Evolutionary conservation across 139 green algal species (phyloP).

Genomic region (Chlamydomonas schloesseri): DNA sequence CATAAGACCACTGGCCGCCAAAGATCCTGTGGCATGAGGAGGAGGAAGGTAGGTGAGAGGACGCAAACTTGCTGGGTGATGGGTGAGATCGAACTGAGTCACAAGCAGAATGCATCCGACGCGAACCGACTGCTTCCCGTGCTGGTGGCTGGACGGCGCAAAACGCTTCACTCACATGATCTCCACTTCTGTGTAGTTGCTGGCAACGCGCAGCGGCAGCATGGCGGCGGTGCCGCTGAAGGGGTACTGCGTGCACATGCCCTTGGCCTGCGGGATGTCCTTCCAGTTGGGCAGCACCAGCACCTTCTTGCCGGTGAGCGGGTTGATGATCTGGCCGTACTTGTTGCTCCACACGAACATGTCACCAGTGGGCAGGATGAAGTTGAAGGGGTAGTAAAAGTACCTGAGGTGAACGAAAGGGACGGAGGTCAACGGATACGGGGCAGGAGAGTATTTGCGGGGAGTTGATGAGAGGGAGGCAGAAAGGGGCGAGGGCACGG

Average conservation of each 20-base stretch:
- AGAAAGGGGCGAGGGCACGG: no score
- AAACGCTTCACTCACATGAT: conserved; percentile 43
- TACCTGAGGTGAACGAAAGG: no score
- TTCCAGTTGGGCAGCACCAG: conserved; percentile 23
- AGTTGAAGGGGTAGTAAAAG: conserved; percentile 63
- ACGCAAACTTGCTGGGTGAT: no score
- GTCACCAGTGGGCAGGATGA: conserved; percentile 45
- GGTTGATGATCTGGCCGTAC: conserved; percentile 47
- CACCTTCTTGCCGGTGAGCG: conserved; percentile 17
- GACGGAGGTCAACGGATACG: no score
- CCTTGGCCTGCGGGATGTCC: background rate
- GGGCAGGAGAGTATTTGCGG: no score
- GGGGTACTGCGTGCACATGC: conserved; percentile 42
- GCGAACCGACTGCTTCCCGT: no score
- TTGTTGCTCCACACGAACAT: conserved; percentile 48
- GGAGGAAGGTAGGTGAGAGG: no score
- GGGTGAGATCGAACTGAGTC: no score
- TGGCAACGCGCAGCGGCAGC: conserved; percentile 25
- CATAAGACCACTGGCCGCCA: conserved; percentile 26
- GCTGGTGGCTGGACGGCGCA: no score
- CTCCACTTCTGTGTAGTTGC: conserved; percentile 41
- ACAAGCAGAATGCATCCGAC: no score
- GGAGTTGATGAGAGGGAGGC: no score
- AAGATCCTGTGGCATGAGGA: conserved; percentile 8
- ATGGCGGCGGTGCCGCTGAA: conserved; percentile 50